Percentiles rank a stretch among this genome's conserved stretches.
Conservation (phyloP, 495 filamentous ascomycete species). For the Annulohypoxylon nitens region DNA sequence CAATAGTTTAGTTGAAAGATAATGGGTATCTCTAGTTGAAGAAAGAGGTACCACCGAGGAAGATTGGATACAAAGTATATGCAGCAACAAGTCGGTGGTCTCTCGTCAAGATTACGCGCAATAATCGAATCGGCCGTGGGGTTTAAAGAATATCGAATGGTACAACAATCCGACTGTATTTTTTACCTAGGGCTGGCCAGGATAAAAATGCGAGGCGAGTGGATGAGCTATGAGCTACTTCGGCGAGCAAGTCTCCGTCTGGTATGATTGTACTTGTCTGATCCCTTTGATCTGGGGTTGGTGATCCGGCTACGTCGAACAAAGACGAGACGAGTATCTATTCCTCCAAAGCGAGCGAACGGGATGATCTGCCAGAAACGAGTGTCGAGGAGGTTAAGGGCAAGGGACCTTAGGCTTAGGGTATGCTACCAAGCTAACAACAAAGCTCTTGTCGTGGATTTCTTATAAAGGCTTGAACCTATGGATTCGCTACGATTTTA, state of each 20-base stretch:
- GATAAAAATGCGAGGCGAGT: constrained; percentile 21
- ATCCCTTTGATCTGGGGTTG: constrained; percentile 42
- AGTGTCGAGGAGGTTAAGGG: constrained; percentile 43
- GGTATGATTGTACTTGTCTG: constrained; percentile 18
- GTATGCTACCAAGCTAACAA: constrained; percentile 21
- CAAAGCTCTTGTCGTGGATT: constrained; percentile 41
- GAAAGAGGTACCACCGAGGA: constrained; percentile 44
- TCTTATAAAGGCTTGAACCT: constrained; percentile 17
- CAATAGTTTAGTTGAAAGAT: constrained; percentile 46
- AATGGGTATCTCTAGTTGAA: constrained; percentile 50
- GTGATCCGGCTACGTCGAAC: constrained; percentile 48
- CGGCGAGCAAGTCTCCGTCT: constrained; percentile 28
- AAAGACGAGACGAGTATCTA: constrained; percentile 49
- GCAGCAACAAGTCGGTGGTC: constrained; percentile 41
- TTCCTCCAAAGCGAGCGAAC: constrained; percentile 54
- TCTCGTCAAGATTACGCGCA: constrained; percentile 39
- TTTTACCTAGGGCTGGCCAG: constrained; percentile 45
- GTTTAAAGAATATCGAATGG: constrained; percentile 38
- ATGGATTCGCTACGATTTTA: constrained; percentile 23
- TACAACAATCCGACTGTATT: constrained; percentile 29
- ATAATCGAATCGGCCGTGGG: constrained; percentile 42
- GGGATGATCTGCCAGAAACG: constrained; percentile 51
- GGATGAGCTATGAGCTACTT: constrained; percentile 12
- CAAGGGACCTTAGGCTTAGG: constrained; percentile 9
- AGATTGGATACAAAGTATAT: constrained; percentile 50